These are phyloP conservation scores for Volvox carteri DNA, from an alignment of 163 green algal species.

Conservation along the genomic window DNA sequence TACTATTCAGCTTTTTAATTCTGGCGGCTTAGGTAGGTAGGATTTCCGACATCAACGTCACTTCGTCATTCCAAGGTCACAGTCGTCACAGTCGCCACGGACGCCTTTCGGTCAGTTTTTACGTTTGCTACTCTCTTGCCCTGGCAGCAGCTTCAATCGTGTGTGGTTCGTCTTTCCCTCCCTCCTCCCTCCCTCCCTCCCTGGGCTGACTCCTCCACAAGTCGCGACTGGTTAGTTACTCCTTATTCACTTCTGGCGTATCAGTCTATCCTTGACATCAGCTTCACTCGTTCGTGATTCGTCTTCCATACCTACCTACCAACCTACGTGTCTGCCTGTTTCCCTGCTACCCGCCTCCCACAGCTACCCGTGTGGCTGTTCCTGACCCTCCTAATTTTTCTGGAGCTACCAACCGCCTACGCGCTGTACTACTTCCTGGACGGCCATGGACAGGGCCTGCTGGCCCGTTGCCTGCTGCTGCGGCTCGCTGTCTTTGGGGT, in stretches of 20 bases:
- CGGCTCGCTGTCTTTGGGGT: not conserved
- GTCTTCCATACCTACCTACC: not conserved
- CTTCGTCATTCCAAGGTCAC: too few relatives aligned
- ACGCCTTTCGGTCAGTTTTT: too few relatives aligned
- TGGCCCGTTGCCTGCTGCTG: not conserved
- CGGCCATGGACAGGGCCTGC: not conserved
- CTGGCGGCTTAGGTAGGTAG: too few relatives aligned
- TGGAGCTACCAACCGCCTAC: constrained; percentile 22
- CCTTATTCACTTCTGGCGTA: too few relatives aligned
- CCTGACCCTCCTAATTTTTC: not conserved
- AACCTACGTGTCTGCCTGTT: not conserved
- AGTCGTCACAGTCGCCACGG: too few relatives aligned
- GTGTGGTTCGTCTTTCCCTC: too few relatives aligned
- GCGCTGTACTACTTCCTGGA: not conserved
- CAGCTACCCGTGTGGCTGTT: constrained; percentile 31
- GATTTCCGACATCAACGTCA: too few relatives aligned
- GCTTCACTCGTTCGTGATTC: not conserved
- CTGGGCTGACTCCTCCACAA: too few relatives aligned
- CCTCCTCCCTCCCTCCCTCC: too few relatives aligned
- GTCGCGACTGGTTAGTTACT: too few relatives aligned
- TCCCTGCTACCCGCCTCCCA: not conserved
- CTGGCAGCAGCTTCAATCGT: not conserved
- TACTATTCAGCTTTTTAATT: too few relatives aligned
- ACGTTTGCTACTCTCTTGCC: not conserved
- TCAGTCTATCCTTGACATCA: too few relatives aligned